These are phyloP conservation scores for Knoxia roxburghii DNA, from an alignment of 257 asterid genomes.

Conservation along the genomic window DNA sequence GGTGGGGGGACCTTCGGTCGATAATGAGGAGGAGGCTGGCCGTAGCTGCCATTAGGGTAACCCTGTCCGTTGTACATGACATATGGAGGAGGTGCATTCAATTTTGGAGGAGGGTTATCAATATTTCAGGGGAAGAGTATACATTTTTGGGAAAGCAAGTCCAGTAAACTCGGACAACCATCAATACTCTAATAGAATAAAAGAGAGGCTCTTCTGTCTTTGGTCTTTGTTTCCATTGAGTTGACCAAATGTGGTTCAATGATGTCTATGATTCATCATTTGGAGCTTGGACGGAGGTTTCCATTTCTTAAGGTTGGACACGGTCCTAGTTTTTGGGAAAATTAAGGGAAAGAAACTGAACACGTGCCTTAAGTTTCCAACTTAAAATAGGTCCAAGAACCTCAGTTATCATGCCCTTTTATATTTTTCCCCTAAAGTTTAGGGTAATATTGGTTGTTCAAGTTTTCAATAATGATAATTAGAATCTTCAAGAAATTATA, in stretches of 20 bases:
- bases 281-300: constrained; percentile 7
- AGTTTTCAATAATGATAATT: no score
- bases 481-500: no score
- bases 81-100: constrained; percentile 29
- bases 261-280: constrained; percentile 3
- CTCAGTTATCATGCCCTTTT: no score
- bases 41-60: constrained; percentile 9
- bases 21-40: constrained; percentile 25
- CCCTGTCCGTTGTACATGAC: constrained; percentile 23
- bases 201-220: background rate
- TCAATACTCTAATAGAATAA: background rate
- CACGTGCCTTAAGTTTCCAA: no score
- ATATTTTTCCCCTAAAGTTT: no score
- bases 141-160: background rate
- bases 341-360: no score
- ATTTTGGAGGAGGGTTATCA: constrained; percentile 11
- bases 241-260: background rate
- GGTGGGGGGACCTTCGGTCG: constrained; percentile 31
- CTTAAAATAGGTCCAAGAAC: no score
- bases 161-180: constrained; percentile 6
- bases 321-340: no score
- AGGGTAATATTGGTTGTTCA: no score
- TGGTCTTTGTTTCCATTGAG: constrained; percentile 6
- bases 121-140: background rate
- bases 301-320: background rate